Evolutionary conservation across 768 basidiomycete genomes (phyloP).

Genomic region (Baorangia bicolor): DNA sequence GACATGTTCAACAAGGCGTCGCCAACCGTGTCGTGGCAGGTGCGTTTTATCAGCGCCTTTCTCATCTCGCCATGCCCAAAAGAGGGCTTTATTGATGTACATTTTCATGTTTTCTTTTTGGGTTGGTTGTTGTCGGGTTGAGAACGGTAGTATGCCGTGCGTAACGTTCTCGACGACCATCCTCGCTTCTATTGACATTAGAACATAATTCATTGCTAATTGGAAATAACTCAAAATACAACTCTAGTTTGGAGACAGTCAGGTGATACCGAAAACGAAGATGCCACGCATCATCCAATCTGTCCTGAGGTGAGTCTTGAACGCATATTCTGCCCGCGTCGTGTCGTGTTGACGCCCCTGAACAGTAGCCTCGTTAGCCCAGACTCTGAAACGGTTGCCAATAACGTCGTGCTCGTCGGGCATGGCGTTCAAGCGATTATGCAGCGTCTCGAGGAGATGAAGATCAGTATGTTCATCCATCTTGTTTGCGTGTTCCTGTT

Average conservation of each 20-base stretch:
- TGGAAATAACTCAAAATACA: conserved; percentile 10
- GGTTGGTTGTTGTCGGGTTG: neutral
- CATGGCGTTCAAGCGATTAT: conserved; percentile 58
- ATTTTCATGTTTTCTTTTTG: neutral
- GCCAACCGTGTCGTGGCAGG: conserved; percentile 73
- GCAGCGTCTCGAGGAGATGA: conserved; percentile 70
- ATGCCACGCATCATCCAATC: conserved; percentile 72
- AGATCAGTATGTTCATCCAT: conserved; percentile 58
- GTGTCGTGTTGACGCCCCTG: neutral
- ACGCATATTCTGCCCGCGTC: neutral
- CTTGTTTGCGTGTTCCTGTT: neutral
- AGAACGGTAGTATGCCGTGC: conserved; percentile 59
- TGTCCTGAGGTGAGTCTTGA: conserved; percentile 55
- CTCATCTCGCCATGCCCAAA: conserved; percentile 9
- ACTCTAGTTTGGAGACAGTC: conserved; percentile 74
- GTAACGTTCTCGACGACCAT: conserved; percentile 21
- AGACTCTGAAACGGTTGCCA: conserved; percentile 69
- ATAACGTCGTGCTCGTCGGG: conserved; percentile 69
- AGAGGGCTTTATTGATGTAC: conserved; percentile 16
- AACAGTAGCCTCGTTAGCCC: conserved; percentile 70
- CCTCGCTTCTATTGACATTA: conserved; percentile 2
- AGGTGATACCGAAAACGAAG: conserved; percentile 63
- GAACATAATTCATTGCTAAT: neutral
- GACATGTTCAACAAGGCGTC: conserved; percentile 63
- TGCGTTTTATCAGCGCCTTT: conserved; percentile 37